phyloP scores from a whole-genome alignment of 2,329 filamentous ascomycete species.

The Zymoseptoria ardabiliae region DNA sequence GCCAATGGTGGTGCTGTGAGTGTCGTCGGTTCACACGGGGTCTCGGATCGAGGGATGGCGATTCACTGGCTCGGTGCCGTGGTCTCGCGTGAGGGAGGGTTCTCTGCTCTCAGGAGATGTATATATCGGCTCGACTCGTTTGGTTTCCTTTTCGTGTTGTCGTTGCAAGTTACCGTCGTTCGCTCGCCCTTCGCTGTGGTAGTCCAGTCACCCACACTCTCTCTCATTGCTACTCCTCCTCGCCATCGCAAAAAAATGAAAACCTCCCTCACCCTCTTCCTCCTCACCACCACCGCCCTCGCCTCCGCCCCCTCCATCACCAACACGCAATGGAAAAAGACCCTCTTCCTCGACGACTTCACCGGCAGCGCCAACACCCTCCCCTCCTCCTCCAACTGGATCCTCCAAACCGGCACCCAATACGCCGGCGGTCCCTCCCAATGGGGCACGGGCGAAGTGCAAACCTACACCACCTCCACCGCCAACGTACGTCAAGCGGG shows the following conservation, averaged over 20 bases:
- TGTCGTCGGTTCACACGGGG: too few species aligned
- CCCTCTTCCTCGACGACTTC: slow-evolving; percentile 31
- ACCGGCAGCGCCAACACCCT: slow-evolving; percentile 26
- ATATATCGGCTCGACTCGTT: background rate
- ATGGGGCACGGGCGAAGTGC: slow-evolving; percentile 46
- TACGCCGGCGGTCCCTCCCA: slow-evolving; percentile 41
- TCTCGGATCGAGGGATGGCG: too few species aligned
- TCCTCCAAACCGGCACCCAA: slow-evolving; percentile 37
- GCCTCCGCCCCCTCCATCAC: slow-evolving; percentile 9
- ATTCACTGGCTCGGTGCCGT: background rate
- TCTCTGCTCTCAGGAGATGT: background rate
- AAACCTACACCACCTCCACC: slow-evolving; percentile 38
- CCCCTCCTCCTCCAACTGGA: slow-evolving; percentile 39
- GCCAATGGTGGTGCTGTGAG: background rate
- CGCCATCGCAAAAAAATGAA: slow-evolving; percentile 11
- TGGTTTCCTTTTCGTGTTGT: background rate
- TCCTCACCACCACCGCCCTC: slow-evolving; percentile 8
- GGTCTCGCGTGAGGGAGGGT: background rate
- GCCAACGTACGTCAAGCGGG: slow-evolving; percentile 38
- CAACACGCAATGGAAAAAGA: slow-evolving; percentile 15
- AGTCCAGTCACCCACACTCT: background rate
- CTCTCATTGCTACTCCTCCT: slow-evolving; percentile 1
- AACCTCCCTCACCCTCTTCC: slow-evolving; percentile 4
- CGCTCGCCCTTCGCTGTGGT: background rate
- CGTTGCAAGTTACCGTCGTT: background rate